Percentiles rank a stretch among this genome's conserved stretches.
These are phyloP conservation scores for Prasinococcaceae sp. DNA, from an alignment of 139 green algal genomes.

Conservation along the genomic window DNA sequence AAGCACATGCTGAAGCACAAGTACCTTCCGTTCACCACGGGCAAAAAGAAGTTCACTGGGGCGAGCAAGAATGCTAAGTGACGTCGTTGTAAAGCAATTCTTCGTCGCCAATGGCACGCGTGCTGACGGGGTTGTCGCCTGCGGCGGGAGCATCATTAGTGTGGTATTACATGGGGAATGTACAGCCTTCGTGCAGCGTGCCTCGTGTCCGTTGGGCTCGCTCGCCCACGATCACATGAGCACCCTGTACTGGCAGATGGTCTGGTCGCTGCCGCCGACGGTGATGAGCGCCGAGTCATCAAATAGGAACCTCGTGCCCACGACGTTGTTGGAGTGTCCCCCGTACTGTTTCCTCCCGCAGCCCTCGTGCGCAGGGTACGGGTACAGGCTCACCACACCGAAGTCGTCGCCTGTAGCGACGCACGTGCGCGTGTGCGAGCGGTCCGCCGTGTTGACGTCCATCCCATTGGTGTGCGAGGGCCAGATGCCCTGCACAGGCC, in stretches of 20 bases:
- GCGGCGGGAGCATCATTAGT: no score
- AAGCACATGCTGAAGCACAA: constrained; percentile 95
- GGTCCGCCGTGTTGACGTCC: constrained; percentile 7
- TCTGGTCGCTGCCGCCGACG: no score
- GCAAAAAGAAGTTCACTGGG: no score
- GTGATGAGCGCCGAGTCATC: constrained; percentile 13
- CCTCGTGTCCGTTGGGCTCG: no score
- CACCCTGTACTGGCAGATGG: no score
- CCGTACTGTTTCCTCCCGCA: background rate
- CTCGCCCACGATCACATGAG: no score
- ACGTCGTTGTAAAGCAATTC: no score
- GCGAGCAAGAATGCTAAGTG: no score
- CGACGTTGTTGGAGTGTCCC: constrained; percentile 1
- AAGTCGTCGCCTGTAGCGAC: constrained; percentile 14
- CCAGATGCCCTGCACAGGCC: constrained; percentile 16
- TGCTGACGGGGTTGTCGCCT: no score
- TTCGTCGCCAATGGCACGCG: no score
- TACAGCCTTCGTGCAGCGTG: no score
- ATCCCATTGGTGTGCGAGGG: constrained; percentile 1
- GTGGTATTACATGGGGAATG: no score
- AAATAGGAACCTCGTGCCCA: constrained; percentile 1
- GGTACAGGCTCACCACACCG: constrained; percentile 12
- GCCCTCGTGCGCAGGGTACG: constrained; percentile 14
- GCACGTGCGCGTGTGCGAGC: constrained; percentile 7
- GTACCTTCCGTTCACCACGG: constrained; percentile 75